Evolutionary conservation across 2,329 filamentous ascomycete species (phyloP).

Genomic region (Hypoxylon rubiginosum): DNA sequence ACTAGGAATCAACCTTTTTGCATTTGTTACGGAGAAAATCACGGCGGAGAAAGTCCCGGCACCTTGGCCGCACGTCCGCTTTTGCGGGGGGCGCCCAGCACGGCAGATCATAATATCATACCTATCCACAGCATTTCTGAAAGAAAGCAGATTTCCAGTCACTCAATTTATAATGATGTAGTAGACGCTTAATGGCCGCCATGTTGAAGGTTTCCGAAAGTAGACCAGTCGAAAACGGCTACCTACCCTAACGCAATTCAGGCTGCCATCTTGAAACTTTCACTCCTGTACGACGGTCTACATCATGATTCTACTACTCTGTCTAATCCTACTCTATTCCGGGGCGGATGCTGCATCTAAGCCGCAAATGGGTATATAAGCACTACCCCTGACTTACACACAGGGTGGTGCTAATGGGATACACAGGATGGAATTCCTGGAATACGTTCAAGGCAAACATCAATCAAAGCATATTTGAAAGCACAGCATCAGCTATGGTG

Average conservation of each 20-base stretch:
- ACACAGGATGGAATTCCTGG: constrained; percentile 40
- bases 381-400: neutral
- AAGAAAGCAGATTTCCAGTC: neutral
- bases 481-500: constrained; percentile 30
- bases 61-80: neutral
- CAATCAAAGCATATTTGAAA: constrained; percentile 38
- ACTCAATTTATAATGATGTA: neutral
- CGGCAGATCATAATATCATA: neutral
- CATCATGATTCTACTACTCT: neutral
- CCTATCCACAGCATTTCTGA: neutral
- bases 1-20: no score
- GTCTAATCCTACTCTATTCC: neutral
- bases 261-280: neutral
- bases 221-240: neutral
- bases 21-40: neutral
- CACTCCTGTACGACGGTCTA: neutral
- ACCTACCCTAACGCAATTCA: neutral
- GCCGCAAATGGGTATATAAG: constrained; percentile 11
- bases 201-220: neutral
- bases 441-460: constrained; percentile 41
- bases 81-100: neutral
- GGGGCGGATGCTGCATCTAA: constrained; percentile 1
- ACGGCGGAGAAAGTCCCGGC: constrained; percentile 11
- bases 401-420: neutral
- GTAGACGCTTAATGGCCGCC: neutral